These are phyloP conservation scores for Clausena lansium DNA, from an alignment of 345 rosid species.

Conservation along the genomic window DNA sequence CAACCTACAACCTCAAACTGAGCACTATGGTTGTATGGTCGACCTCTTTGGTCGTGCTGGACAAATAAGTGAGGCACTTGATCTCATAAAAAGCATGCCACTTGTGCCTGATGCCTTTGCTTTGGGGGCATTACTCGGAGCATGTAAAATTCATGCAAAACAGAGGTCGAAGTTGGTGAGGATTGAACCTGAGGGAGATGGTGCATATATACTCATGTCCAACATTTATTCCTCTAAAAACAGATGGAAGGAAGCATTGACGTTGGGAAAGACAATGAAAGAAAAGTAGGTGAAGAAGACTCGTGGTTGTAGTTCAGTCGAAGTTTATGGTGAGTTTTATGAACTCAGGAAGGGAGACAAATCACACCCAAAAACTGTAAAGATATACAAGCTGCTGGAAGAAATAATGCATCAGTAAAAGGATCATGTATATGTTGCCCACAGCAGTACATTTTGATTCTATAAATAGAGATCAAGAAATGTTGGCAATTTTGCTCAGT, in stretches of 20 bases:
- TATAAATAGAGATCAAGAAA: no score
- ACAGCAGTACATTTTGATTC: no score
- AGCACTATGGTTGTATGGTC: constrained; percentile 59
- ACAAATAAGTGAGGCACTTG: constrained; percentile 34
- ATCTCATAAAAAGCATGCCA: constrained; percentile 45
- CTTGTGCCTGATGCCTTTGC: constrained; percentile 45
- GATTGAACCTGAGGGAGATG: constrained; percentile 41
- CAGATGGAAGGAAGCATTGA: constrained; percentile 51
- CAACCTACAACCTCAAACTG: constrained; percentile 46
- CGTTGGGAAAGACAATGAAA: constrained; percentile 47
- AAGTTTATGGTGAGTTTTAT: constrained; percentile 43
- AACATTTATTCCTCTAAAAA: constrained; percentile 48
- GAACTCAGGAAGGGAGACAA: constrained; percentile 56
- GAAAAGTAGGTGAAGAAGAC: constrained; percentile 40
- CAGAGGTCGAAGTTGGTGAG: no score
- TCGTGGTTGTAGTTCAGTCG: constrained; percentile 60
- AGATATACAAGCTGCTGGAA: constrained; percentile 29
- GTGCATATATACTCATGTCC: constrained; percentile 50
- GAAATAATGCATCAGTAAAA: constrained; percentile 30
- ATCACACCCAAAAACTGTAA: constrained; percentile 31
- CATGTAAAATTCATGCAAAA: constrained; percentile 43
- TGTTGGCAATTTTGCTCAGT: no score
- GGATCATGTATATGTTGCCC: constrained; percentile 9
- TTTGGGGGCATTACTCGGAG: constrained; percentile 57
- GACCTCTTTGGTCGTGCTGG: constrained; percentile 64